Base-by-base conservation (phyloP, 345 rosid genomes). In the Trapa bicornis region DNA sequence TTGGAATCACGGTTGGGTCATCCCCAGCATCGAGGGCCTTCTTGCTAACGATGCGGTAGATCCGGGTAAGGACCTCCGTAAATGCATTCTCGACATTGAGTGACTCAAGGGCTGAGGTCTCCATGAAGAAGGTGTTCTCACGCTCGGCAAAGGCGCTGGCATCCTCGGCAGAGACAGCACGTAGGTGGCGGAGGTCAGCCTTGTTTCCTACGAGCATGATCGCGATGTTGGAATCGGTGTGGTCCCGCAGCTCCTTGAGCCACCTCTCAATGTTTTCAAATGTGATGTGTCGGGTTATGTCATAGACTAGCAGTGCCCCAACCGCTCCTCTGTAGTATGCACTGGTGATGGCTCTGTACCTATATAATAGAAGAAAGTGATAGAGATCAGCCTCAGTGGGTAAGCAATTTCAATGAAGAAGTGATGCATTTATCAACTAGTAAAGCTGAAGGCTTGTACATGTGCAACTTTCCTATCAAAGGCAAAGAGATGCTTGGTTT, bases 151-250 rank as follows among this genome's bases (percentile, higher is more conserved):
- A 91, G 0, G 84, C 54, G 58, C 70, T 82, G 5, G 93, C 91
- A 68, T 86, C 91, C 47, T 86, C 96, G 0, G 81, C 75, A 52
- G 91, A 74, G 68, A 91, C 93, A 0, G 96, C 97, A 67, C 96
- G 80, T 37, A 91, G 78, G 67, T 91, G 97, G 56, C 92, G 92
- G 71, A 90, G 83, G 69, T 90, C 97, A 6, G 93, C 88, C 83
- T 91, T 91, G 87, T 91, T 91, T 11, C 97, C 97, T 3, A 86
- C 93, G 9, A 91, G 89, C 97, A 91, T 91, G 38, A 91, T 85
- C 79, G 86, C 96, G 48, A 88, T 91, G 78, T 85, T 88, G 65
- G 91, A 71, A 65, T 91, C 96, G 0, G 96, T 91, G 73, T 91
- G 97, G 70, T 82, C 91, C 41, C 97, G 72, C 39, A 91, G 91